Evolutionary conservation across 768 basidiomycete species (phyloP), one percentile per base, ranked within the genome.

Genomic region (Russula griseocarnosa): DNA sequence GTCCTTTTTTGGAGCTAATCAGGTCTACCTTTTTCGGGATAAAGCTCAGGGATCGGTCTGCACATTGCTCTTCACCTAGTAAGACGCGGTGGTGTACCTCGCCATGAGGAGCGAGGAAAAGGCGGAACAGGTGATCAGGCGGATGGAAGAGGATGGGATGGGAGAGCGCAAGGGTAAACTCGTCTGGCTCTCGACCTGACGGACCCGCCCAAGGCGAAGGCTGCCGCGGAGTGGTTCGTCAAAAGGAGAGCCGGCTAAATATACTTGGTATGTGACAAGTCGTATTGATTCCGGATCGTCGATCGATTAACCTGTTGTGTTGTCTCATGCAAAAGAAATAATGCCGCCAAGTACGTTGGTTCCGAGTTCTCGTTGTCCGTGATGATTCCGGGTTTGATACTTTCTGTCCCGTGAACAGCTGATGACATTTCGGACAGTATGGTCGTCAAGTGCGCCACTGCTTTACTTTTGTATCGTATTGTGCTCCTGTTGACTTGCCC

Each of bases 311-410:
- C n/a, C 13, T 46, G n/a, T 28, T n/a, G 42, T 47, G 16, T 52
- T 28, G 36, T 42, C 9, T 63, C 55, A 51, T 66, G 34, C 28
- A 30, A 55, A 34, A 72, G 84, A 28, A 84, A 84, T 65, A 86
- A 86, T 62, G 84, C 82, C 28, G 81, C 72, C 20, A 61, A 77
- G 85, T 84, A 62, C 69, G 79, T 46, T 47, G 30, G 36, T 13
- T 57, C 26, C 36, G 18, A 22, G n/a, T 13, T 42, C 32, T 36
- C 11, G 20, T 18, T 16, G 2, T 42, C 22, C 13, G 10, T n/a
- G n/a, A 13, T 26, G 42, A 36, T 49, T 11, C 13, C 3, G 10
- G 0, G 34, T n/a, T 11, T 65, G 26, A 59, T 40, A 40, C 22
- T 9, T 40, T 52, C 32, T n/a, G n/a, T n/a, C n/a, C n/a, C 34